Percentiles rank a stretch among this genome's conserved stretches.
Evolutionary conservation across 768 basidiomycete genomes (phyloP).

Genomic region (Leccinum longicurvipes): DNA sequence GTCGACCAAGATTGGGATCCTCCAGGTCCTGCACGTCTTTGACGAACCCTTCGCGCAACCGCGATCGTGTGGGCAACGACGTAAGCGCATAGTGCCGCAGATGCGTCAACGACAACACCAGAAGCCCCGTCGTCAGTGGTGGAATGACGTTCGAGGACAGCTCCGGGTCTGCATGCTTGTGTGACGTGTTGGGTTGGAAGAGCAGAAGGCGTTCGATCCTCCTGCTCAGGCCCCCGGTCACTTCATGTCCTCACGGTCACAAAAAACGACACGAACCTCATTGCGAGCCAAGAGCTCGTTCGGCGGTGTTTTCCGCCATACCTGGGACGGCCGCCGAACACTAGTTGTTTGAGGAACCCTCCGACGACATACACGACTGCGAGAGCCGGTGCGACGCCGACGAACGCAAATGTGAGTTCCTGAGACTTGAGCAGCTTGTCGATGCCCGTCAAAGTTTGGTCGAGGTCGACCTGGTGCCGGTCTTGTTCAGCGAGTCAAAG

Average conservation of each 20-base stretch:
- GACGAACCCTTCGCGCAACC: slow-evolving; percentile 73
- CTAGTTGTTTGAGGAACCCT: slow-evolving; percentile 50
- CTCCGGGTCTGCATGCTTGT: slow-evolving; percentile 10
- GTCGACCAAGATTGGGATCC: slow-evolving; percentile 60
- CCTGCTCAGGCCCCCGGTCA: slow-evolving; percentile 32
- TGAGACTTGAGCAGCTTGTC: slow-evolving; percentile 93
- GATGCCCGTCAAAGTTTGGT: slow-evolving; percentile 85
- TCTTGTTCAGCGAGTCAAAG: background rate
- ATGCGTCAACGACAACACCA: slow-evolving; percentile 67
- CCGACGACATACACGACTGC: slow-evolving; percentile 69
- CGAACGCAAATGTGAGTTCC: slow-evolving; percentile 94
- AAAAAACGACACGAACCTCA: slow-evolving; percentile 48
- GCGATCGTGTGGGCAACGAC: slow-evolving; percentile 54
- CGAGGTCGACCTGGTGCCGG: slow-evolving; percentile 74
- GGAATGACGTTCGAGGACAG: slow-evolving; percentile 26
- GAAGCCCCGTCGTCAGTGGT: slow-evolving; percentile 66
- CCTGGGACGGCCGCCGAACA: slow-evolving; percentile 46
- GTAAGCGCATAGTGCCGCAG: slow-evolving; percentile 63
- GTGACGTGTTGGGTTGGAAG: slow-evolving; percentile 37
- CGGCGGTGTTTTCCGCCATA: slow-evolving; percentile 58
- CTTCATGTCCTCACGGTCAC: background rate
- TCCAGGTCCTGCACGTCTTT: slow-evolving; percentile 84
- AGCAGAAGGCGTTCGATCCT: slow-evolving; percentile 69
- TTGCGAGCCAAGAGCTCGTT: slow-evolving; percentile 61
- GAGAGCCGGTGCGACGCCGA: slow-evolving; percentile 89